Base-by-base conservation (phyloP, 192 early-diverging fungal genomes). In the Chytriomyces sp. region DNA sequence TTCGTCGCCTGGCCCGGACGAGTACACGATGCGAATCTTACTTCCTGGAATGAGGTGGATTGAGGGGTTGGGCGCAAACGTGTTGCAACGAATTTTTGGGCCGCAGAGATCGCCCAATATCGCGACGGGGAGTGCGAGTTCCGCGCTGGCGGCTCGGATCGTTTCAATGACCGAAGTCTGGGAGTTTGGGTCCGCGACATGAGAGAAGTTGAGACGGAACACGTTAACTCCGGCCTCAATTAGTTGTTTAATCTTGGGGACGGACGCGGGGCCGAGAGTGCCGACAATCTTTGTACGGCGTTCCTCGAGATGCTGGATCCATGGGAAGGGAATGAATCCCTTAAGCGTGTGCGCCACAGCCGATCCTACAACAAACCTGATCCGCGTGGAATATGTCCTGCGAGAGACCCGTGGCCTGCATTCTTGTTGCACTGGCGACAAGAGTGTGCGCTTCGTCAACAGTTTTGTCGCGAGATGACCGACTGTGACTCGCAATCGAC, bases 41-140 rank as follows among this genome's bases (percentile, higher is more conserved):
- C 30, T 25, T 3, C 73, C 73, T 0, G 39, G 19, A 12, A 53
- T 64, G 10, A 86, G 70, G 25, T 53, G 36, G 59, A 86, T 86
- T 4, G 84, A 78, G 10, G 71, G 64, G n/a, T 59, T 66, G 36
- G 81, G 75, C 10, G 66, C 64, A 52, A 86, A 86, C 52, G 75
- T 80, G 59, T 84, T 84, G 77, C 84, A 86, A 12, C 85, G 76
- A 53, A 86, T 81, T 55, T 86, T 86, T 19, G 85, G 85, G 7
- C 85, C 85, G n/a, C 84, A 75, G 17, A 86, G 52, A 39, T 86
- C 85, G 49, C 75, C 80, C 28, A 86, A 59, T 31, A 86, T 86
- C 25, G 81, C 81, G 39, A 85, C 84, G 25, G 84, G 76, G 31
- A 81, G 67, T 4, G 68, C 58, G 14, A 86, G 75, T 12, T 76